Base-by-base conservation (phyloP, 1,139 yeast genomes). In the Fermentozyma sake region DNA sequence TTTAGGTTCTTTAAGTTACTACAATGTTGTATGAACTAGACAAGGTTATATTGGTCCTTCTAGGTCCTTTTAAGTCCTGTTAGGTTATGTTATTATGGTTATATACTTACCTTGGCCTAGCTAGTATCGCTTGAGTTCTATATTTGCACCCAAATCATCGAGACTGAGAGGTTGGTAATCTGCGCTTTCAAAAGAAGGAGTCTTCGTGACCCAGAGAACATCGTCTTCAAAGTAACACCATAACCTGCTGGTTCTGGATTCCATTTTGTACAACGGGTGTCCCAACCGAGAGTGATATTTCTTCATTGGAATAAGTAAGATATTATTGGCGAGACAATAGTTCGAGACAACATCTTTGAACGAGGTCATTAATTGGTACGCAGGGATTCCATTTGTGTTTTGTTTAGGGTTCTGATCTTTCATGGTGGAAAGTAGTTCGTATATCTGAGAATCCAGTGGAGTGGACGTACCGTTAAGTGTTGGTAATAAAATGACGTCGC, bases 321-420 rank as follows among this genome's bases (percentile, higher is more conserved):
- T 52, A 12, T 49, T 46, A 16, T 53, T 38, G 6, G 42, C 34
- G 9, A 46, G 26, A 38, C 73, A 66, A 32, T 39, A 48, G 1
- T 52, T 41, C 19, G 37, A 39, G 3, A 67, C 59, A 10, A 66
- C 68, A 33, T 67, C 70, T 27, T 52, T 61, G 33, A 61, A 67
- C 1, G 63, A 42, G 3, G 62, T 55, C 30, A 49, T 33, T 4
- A 64, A 44, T 18, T 49, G 50, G 23, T 50, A 42, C 1, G 58
- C 38, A 0, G 68, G 63, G 3, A 60, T 46, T 1, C 67, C 67
- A 14, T 55, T 41, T 8, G 46, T 48, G 26, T 32, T n/a, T n/a
- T n/a, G n/a, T n/a, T n/a, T n/a, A n/a, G n/a, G n/a, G n/a, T n/a
- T n/a, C n/a, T n/a, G n/a, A n/a, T n/a, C n/a, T n/a, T n/a, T n/a